These are phyloP conservation scores for Saccharomycopsis amapae DNA, from an alignment of 805 yeast genomes.

Conservation along the genomic window DNA sequence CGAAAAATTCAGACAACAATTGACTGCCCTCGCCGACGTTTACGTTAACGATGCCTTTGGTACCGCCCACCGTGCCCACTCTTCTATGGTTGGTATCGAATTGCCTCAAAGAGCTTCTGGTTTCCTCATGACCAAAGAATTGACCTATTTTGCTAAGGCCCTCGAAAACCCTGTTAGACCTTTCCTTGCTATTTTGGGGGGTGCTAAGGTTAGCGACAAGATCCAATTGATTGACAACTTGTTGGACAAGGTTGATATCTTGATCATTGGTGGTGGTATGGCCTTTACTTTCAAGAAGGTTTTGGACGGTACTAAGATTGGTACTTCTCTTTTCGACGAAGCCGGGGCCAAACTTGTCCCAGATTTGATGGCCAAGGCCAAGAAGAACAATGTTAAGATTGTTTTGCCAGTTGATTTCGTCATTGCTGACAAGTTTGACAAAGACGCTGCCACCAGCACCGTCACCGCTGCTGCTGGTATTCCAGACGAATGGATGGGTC, in stretches of 20 bases:
- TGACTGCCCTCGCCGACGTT: conserved; percentile 91
- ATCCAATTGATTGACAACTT: conserved; percentile 96
- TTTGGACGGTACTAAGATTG: conserved; percentile 75
- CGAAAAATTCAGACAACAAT: conserved; percentile 77
- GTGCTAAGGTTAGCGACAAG: conserved; percentile 99
- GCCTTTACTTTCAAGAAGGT: conserved; percentile 98
- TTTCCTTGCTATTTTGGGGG: conserved; percentile 97
- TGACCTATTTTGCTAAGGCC: conserved; percentile 95
- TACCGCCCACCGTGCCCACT: conserved; percentile 99
- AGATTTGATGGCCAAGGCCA: conserved; percentile 88
- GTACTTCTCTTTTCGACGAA: conserved; percentile 85
- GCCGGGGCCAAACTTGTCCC: conserved; percentile 96
- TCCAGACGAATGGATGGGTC: conserved; percentile 92
- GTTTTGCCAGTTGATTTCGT: conserved; percentile 94
- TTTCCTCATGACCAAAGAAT: conserved; percentile 96
- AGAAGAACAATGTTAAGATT: conserved; percentile 88
- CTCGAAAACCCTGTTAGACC: conserved; percentile 97
- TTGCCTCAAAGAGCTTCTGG: conserved; percentile 97
- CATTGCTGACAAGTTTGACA: conserved; percentile 89
- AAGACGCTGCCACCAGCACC: conserved; percentile 78
- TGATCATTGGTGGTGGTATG: conserved; percentile 99
- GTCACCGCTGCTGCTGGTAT: conserved; percentile 91
- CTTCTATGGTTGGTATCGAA: conserved; percentile 97
- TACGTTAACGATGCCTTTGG: conserved; percentile 98
- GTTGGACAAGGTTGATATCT: conserved; percentile 88